Base-by-base conservation (phyloP, 2,329 filamentous ascomycete genomes). In the Tolypocladium ophioglossoides region DNA sequence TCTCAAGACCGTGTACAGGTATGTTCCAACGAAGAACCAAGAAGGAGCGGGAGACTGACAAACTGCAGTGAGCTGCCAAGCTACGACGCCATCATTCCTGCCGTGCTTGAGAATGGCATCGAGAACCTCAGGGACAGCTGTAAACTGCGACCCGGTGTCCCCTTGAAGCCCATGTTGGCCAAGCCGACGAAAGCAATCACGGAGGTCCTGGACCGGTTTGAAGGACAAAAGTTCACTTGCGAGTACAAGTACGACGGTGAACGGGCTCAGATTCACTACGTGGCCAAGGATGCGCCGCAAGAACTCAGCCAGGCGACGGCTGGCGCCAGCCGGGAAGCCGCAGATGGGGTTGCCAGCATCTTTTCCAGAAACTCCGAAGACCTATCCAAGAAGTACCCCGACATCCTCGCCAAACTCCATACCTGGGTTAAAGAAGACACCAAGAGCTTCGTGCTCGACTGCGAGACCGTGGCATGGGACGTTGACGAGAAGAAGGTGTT, bases 201-300 rank as follows among this genome's bases (percentile, higher is more conserved):
- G 1, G 94, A 99, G 72, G 94, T 99, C 0, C 79, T 99, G 12
- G 92, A 99, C 70, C 88, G 94, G 6, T 99, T 99, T 61, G 94
- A 97, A 67, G 85, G 88, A 59, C 94, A 96, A 66, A 87, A 86
- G 30, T 99, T 99, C 65, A 97, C 94, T 1, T 99, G 94, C 72
- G 94, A 99, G 69, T 99, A 95, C 78, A 99, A 99, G 70, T 99
- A 99, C 66, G 94, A 99, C 64, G 94, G 94, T 50, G 94, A 99
- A 71, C 81, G 94, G 66, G 94, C 94, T n/a, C 94, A 99, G 68
- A 97, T 99, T 51, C 94, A 99, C 68, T 99, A 95, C 62, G 90
- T 97, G 35, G 86, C 91, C 5, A 89, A 90, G 58, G 87, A 92
- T 57, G 81, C 88, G 11, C 75, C 83, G 2, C 75, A 87, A 56